These are phyloP conservation scores for Nannizziopsis barbatae DNA, from an alignment of 2,329 filamentous ascomycete genomes.

Conservation along the genomic window DNA sequence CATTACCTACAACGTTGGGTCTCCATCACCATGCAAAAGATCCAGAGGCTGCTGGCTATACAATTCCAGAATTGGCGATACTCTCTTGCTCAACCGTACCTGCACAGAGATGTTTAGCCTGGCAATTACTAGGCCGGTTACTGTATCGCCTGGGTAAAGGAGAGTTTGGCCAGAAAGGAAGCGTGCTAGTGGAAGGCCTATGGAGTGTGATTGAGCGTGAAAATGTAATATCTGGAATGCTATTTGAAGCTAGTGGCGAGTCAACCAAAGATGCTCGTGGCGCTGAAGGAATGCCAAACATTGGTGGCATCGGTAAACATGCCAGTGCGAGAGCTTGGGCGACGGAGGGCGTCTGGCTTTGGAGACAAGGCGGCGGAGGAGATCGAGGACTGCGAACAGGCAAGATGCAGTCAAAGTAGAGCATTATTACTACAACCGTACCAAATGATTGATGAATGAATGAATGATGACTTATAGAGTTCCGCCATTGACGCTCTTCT, in stretches of 20 bases:
- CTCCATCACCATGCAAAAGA: constrained; percentile 90
- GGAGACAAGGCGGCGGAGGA: constrained; percentile 56
- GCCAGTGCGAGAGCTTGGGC: constrained; percentile 73
- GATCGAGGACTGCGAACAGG: constrained; percentile 33
- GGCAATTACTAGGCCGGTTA: constrained; percentile 77
- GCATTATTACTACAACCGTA: not conserved
- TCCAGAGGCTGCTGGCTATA: constrained; percentile 89
- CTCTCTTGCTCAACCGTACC: constrained; percentile 72
- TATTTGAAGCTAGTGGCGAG: constrained; percentile 59
- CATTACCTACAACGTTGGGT: constrained; percentile 64
- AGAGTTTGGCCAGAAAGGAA: constrained; percentile 51
- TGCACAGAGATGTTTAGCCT: constrained; percentile 80
- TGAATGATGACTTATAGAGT: not conserved
- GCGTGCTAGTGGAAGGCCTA: constrained; percentile 61
- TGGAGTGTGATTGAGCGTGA: constrained; percentile 72
- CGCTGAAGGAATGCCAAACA: not conserved
- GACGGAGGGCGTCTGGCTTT: constrained; percentile 80
- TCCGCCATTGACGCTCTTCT: no score
- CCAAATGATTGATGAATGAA: not conserved
- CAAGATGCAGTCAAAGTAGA: constrained; percentile 4
- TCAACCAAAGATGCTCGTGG: constrained; percentile 28
- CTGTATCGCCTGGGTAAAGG: constrained; percentile 72
- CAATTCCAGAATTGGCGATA: constrained; percentile 70
- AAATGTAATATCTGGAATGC: constrained; percentile 62
- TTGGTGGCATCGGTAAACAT: constrained; percentile 44